Conservation (phyloP, 768 basidiomycete genomes). For the Naematelia aurantialba region DNA sequence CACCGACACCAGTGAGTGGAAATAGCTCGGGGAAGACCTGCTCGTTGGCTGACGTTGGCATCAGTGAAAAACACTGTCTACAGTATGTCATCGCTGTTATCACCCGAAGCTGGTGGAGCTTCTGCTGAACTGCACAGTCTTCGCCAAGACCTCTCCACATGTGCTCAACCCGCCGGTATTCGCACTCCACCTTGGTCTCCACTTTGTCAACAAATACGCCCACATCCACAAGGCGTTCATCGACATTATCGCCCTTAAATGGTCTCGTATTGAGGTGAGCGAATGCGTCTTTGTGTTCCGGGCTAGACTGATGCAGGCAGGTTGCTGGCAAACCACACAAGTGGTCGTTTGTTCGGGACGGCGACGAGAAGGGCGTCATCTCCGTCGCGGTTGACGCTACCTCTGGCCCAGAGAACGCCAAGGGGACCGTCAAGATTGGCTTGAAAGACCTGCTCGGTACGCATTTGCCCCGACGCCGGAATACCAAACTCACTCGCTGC, state of each 20-base stretch:
- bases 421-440: constrained; percentile 65
- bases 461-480: constrained; percentile 22
- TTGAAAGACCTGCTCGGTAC: constrained; percentile 75
- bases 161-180: constrained; percentile 79
- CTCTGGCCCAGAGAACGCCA: constrained; percentile 61
- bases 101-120: constrained; percentile 51
- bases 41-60: neutral
- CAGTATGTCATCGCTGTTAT: constrained; percentile 27
- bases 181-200: constrained; percentile 77
- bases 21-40: neutral
- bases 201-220: constrained; percentile 73
- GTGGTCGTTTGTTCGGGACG: constrained; percentile 82
- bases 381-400: constrained; percentile 61
- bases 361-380: constrained; percentile 77
- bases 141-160: constrained; percentile 86
- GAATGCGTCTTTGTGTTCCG: neutral
- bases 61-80: constrained; percentile 53
- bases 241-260: constrained; percentile 73
- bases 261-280: constrained; percentile 67
- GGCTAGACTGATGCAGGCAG: constrained; percentile 3
- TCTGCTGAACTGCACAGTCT: constrained; percentile 35
- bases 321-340: constrained; percentile 57
- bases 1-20: constrained; percentile 76
- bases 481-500: neutral
- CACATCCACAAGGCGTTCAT: constrained; percentile 69